phyloP scores from a whole-genome alignment of 1,284 basidiomycete genomes.

The Puccinia sorghi region DNA sequence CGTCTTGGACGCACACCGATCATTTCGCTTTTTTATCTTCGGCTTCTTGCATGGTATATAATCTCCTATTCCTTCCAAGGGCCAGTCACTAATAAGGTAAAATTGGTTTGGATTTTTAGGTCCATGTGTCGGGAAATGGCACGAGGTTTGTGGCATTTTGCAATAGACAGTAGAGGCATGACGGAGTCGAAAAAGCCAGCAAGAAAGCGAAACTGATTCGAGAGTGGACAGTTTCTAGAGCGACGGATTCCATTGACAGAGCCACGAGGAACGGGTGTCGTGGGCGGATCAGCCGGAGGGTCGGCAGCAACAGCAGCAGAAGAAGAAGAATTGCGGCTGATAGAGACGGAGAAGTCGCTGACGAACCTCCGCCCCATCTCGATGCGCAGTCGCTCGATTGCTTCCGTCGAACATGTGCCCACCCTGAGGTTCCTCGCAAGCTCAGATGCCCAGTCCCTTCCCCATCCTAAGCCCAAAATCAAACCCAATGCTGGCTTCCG shows the following conservation, averaged over 20 bases:
- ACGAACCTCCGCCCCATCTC: slow-evolving; percentile 6
- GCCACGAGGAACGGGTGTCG: not conserved
- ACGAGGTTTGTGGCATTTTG: slow-evolving; percentile 9
- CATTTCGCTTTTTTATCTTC: slow-evolving; percentile 30
- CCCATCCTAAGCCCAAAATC: not conserved
- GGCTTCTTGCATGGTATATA: slow-evolving; percentile 27
- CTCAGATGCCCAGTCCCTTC: not conserved
- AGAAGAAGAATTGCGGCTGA: slow-evolving; percentile 14
- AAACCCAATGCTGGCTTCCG: not conserved
- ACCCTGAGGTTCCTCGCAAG: not conserved
- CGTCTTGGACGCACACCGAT: slow-evolving; percentile 16
- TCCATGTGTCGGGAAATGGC: slow-evolving; percentile 48
- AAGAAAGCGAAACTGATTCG: not conserved
- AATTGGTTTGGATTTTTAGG: not conserved
- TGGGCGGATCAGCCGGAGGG: not conserved
- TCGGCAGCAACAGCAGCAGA: not conserved
- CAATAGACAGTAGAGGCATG: not conserved
- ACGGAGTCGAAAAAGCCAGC: not conserved
- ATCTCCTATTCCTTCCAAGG: not conserved
- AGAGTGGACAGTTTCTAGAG: slow-evolving; percentile 18
- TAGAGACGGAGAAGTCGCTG: slow-evolving; percentile 27
- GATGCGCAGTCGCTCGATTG: slow-evolving; percentile 23
- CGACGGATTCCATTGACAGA: slow-evolving; percentile 9
- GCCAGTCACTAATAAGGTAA: not conserved
- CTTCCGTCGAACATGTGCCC: not conserved